Evolutionary conservation across 2,329 filamentous ascomycete genomes (phyloP).

Genomic region (Ramularia collo-cygni): DNA sequence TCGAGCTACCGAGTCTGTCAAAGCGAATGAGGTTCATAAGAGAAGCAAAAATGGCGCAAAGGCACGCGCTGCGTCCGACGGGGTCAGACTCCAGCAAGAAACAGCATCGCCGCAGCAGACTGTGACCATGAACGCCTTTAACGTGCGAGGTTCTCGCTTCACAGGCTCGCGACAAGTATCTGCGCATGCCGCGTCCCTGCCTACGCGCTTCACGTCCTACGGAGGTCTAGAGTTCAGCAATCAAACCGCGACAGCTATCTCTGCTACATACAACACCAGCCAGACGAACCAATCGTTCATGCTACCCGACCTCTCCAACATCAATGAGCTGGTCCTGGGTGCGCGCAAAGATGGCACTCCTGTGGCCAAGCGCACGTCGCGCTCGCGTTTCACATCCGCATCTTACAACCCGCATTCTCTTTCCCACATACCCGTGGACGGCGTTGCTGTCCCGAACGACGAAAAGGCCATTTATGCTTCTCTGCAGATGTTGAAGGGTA

Average conservation of each 20-base stretch:
- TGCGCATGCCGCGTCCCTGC: slow-evolving; percentile 10
- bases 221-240: slow-evolving; percentile 12
- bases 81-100: slow-evolving; percentile 49
- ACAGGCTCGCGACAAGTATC: slow-evolving; percentile 26
- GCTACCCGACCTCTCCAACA: slow-evolving; percentile 54
- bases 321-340: slow-evolving; percentile 56
- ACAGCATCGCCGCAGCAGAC: slow-evolving; percentile 39
- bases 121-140: slow-evolving; percentile 26
- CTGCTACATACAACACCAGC: slow-evolving; percentile 45
- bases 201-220: slow-evolving; percentile 15
- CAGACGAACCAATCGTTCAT: slow-evolving; percentile 44
- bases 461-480: slow-evolving; percentile 59
- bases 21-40: slow-evolving; percentile 29
- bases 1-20: slow-evolving; percentile 36
- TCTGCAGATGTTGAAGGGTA: slow-evolving; percentile 52
- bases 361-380: slow-evolving; percentile 46
- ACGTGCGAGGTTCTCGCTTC: slow-evolving; percentile 51
- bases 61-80: slow-evolving; percentile 48
- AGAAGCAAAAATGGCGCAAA: slow-evolving; percentile 19
- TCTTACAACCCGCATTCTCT: slow-evolving; percentile 31
- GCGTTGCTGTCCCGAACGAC: slow-evolving; percentile 52
- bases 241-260: slow-evolving; percentile 19
- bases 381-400: slow-evolving; percentile 50
- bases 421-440: slow-evolving; percentile 44
- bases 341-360: slow-evolving; percentile 53